These are phyloP conservation scores for Dictyostelium discoideum DNA, from an alignment of 78 protist genomes.

Conservation along the genomic window DNA sequence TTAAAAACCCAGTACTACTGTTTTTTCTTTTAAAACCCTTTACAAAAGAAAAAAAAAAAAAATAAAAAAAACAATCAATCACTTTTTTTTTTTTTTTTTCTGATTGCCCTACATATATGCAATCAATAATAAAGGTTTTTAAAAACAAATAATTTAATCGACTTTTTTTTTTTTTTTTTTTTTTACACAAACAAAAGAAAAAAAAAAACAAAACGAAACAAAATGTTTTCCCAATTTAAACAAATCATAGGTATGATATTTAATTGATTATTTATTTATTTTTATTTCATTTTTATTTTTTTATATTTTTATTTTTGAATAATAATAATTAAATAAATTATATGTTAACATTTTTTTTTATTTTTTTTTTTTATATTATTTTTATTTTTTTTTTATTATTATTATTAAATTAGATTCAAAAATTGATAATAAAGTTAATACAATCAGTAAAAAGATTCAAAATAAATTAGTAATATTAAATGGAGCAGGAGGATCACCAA, in stretches of 20 bases:
- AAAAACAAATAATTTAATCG: not conserved
- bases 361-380: not conserved
- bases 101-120: not conserved
- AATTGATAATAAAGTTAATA: slow-evolving; percentile 7
- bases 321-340: not conserved
- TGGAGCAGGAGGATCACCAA: slow-evolving; percentile 14
- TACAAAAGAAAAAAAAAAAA: too few relatives aligned
- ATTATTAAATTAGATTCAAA: not conserved
- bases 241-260: not conserved
- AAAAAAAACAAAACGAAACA: not conserved
- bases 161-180: too few relatives aligned
- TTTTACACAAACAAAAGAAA: not conserved
- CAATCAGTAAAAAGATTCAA: slow-evolving; percentile 14
- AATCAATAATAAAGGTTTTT: too few relatives aligned
- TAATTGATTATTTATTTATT: not conserved
- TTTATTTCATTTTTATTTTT: not conserved
- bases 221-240: slow-evolving; percentile 1
- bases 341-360: not conserved
- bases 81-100: not conserved
- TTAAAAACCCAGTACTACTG: too few relatives aligned
- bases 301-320: not conserved
- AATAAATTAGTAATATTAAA: not conserved
- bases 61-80: not conserved
- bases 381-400: not conserved
- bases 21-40: too few relatives aligned